These are phyloP conservation scores for Ciborinia camelliae DNA, from an alignment of 2,329 filamentous ascomycete species.

Conservation along the genomic window DNA sequence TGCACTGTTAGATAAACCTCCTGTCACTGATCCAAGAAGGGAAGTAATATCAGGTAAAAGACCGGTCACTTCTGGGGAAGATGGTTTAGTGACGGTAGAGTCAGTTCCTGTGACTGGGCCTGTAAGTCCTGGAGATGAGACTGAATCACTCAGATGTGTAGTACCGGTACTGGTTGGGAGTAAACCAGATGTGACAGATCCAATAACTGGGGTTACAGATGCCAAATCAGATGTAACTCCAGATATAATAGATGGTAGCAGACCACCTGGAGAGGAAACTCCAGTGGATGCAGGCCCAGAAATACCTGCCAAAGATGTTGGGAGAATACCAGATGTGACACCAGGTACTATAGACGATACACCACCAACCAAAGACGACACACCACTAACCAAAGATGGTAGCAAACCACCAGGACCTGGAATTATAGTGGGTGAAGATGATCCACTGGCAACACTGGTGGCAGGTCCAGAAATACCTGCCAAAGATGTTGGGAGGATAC, in stretches of 20 bases:
- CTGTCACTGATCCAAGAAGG: slow-evolving; percentile 2
- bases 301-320: background rate
- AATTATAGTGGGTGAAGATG: too few species aligned
- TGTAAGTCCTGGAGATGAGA: slow-evolving; percentile 14
- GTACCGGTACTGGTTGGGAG: slow-evolving; percentile 10
- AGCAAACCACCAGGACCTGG: slow-evolving; percentile 2
- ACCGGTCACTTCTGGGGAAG: background rate
- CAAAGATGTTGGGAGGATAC: slow-evolving; percentile 1
- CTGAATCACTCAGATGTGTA: slow-evolving; percentile 11
- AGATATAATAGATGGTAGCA: background rate
- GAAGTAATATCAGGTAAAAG: slow-evolving; percentile 6
- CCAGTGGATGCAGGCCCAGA: background rate
- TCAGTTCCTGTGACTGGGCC: slow-evolving; percentile 6
- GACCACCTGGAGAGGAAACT: background rate
- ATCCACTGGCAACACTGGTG: background rate
- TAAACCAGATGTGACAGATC: slow-evolving; percentile 1
- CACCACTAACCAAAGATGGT: slow-evolving; percentile 11
- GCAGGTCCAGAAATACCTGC: background rate
- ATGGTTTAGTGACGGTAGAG: background rate
- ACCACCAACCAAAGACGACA: background rate
- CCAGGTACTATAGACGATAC: background rate
- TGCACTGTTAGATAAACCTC: background rate
- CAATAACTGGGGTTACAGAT: too few species aligned
- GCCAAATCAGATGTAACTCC: slow-evolving; percentile 1
- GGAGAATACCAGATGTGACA: slow-evolving; percentile 8